Percentiles rank a stretch among this genome's conserved stretches.
phyloP scores from a whole-genome alignment of 495 filamentous ascomycete species.

The Tuber borchii region DNA sequence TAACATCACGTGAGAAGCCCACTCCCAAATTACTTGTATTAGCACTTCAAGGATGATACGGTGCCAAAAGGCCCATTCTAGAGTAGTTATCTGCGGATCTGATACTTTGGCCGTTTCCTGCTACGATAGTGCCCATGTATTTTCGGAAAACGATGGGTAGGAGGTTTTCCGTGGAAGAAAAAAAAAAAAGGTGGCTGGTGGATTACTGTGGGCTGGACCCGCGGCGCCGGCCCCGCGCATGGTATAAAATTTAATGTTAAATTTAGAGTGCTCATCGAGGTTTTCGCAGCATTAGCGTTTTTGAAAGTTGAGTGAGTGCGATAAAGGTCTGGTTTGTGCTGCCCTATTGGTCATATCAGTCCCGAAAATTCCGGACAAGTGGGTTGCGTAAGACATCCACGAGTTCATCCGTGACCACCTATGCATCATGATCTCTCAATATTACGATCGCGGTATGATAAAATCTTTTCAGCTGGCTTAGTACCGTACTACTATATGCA shows the following conservation, averaged over 20 bases:
- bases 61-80: not conserved
- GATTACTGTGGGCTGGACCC: not conserved
- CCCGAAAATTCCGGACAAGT: not conserved
- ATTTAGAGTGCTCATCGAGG: not conserved
- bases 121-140: not conserved
- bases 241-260: not conserved
- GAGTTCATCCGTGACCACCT: not conserved
- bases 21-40: not conserved
- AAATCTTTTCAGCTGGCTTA: not conserved
- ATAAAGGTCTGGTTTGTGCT: no score
- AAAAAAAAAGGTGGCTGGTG: not conserved
- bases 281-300: not conserved
- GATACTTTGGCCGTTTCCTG: not conserved
- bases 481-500: not conserved
- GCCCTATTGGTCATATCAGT: not conserved
- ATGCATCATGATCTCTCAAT: not conserved
- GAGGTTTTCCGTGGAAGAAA: not conserved
- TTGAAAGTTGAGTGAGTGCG: no score
- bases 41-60: not conserved
- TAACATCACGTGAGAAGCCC: not conserved
- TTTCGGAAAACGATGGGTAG: not conserved
- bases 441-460: not conserved
- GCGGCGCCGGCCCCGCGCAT: not conserved
- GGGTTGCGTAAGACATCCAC: not conserved
- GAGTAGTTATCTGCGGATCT: not conserved